phyloP scores from a whole-genome alignment of 1,139 yeast species.

The Hemisphaericaspora xylanilytica region DNA sequence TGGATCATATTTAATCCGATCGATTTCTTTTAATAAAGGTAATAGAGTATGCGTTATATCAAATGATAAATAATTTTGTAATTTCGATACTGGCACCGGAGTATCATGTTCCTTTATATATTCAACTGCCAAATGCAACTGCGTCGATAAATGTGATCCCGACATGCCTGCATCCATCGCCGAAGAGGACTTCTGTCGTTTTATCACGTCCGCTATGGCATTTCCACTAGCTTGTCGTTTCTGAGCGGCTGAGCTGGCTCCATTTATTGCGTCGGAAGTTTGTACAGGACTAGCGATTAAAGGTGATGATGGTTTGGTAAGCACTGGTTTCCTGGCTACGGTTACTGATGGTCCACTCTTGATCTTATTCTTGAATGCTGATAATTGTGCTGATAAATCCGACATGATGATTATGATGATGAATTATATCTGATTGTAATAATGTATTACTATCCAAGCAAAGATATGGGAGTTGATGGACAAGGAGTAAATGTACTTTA shows the following conservation, averaged over 20 bases:
- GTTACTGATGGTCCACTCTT: slow-evolving; percentile 47
- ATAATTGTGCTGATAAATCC: slow-evolving; percentile 45
- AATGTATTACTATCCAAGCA: background rate
- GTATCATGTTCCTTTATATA: slow-evolving; percentile 67
- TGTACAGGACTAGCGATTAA: slow-evolving; percentile 5
- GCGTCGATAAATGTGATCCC: slow-evolving; percentile 73
- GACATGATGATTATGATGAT: slow-evolving; percentile 39
- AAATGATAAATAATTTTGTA: slow-evolving; percentile 57
- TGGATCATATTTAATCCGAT: slow-evolving; percentile 66
- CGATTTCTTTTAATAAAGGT: slow-evolving; percentile 70
- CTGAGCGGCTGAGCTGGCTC: slow-evolving; percentile 4
- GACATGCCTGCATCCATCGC: slow-evolving; percentile 30
- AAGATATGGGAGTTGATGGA: slow-evolving; percentile 3
- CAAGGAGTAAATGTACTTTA: background rate
- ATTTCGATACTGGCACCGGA: slow-evolving; percentile 62
- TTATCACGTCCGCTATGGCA: slow-evolving; percentile 33
- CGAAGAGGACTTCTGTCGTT: slow-evolving; percentile 31
- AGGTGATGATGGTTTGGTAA: slow-evolving; percentile 13
- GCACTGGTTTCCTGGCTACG: slow-evolving; percentile 29
- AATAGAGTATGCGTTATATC: slow-evolving; percentile 52
- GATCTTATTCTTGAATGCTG: slow-evolving; percentile 49
- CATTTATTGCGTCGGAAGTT: slow-evolving; percentile 5
- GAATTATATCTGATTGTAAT: background rate
- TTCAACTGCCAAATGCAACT: slow-evolving; percentile 84
- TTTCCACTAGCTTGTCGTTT: slow-evolving; percentile 21